These are phyloP conservation scores for Phialocephala sp. DNA, from an alignment of 2,329 filamentous ascomycete genomes.

Conservation along the genomic window DNA sequence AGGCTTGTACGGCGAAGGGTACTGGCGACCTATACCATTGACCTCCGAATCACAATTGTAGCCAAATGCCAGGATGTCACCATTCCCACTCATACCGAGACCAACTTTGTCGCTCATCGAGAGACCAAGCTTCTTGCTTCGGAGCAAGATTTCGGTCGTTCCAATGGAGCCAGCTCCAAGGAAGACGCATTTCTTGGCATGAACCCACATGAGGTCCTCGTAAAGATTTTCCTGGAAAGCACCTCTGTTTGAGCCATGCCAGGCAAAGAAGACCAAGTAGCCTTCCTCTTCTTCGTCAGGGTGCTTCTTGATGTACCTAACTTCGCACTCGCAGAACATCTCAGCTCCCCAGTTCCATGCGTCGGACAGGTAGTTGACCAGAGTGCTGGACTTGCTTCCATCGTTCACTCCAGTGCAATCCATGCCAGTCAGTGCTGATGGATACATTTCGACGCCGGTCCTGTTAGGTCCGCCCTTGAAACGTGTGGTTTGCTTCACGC, in stretches of 20 bases:
- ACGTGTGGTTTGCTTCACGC: conserved; percentile 65
- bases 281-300: conserved; percentile 52
- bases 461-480: conserved; percentile 66
- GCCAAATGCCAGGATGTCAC: conserved; percentile 68
- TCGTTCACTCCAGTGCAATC: conserved; percentile 71
- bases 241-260: conserved; percentile 64
- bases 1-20: conserved; percentile 57
- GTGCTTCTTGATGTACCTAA: conserved; percentile 64
- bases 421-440: conserved; percentile 64
- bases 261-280: conserved; percentile 68
- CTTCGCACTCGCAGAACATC: conserved; percentile 73
- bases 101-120: conserved; percentile 62
- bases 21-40: conserved; percentile 59
- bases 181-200: conserved; percentile 68
- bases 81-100: conserved; percentile 68
- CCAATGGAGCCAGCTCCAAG: conserved; percentile 69
- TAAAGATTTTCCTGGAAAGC: conserved; percentile 60
- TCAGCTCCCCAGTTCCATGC: conserved; percentile 76
- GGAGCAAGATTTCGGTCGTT: conserved; percentile 68
- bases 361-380: conserved; percentile 71
- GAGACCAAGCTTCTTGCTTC: conserved; percentile 64
- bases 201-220: conserved; percentile 69
- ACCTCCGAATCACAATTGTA: conserved; percentile 64
- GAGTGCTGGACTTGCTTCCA: conserved; percentile 68
- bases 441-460: conserved; percentile 67